Base-by-base conservation (phyloP, 768 basidiomycete genomes). In the Leccinum imitatum region DNA sequence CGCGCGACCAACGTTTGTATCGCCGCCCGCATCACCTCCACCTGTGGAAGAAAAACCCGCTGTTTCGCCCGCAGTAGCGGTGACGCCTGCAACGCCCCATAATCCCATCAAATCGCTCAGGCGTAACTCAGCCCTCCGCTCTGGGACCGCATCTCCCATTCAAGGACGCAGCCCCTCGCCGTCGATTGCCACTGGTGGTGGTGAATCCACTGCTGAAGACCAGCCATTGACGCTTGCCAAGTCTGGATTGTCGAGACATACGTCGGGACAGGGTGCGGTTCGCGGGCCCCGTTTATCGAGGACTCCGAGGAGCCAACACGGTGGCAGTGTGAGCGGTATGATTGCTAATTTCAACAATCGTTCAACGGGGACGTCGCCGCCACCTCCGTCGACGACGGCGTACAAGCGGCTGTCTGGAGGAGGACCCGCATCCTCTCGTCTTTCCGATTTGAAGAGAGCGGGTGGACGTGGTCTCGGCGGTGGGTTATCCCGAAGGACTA, bases 401-500 rank as follows among this genome's bases (percentile, higher is more conserved):
- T 67, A 75, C 50, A 85, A 81, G 67, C 76, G 84, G 58, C 62
- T 83, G 46, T 83, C 82, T 44, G 80, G 79, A 50, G 63, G 71
- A 5, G 54, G 58, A 1, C 60, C 39, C 3, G 39, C 17, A 41
- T 41, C 41, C 17, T 41, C 70, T 5, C 62, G 65, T 39, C 53
- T 70, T 15, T 48, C 61, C 6, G 69, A 64, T 23, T 8, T 51
- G 8, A 72, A 63, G 50, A 84, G 78, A 62, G 77, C 81, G 39
- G 68, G 82, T 6, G 81, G 83, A n/a, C 75, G 82, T 37, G 51
- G 52, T 62, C 74, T 77, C 31, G 77, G 80, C 31, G 77, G 80
- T 39, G 79, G 81, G 31, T 79, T 87, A 57, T 86, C 89, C 56
- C 82, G 89, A 68, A 82, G 89, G 71, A 91, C 90, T 53, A 88